phyloP scores from a whole-genome alignment of 2,329 filamentous ascomycete genomes.

The Colletotrichum viniferum region DNA sequence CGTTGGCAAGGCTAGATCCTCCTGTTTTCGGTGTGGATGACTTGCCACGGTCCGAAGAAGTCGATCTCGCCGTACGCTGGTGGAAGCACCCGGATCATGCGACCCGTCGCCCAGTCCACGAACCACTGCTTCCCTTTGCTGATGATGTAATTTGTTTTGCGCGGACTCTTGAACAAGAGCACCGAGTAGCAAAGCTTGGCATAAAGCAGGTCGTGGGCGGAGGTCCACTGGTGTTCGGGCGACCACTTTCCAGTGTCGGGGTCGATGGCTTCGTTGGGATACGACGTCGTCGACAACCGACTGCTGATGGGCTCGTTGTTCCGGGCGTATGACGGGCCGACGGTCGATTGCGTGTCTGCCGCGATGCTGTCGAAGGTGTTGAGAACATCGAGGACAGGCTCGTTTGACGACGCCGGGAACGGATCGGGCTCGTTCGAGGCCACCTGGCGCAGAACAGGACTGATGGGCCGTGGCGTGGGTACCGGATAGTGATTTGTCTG shows the following conservation, averaged over 20 bases:
- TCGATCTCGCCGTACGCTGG: constrained; percentile 59
- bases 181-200: constrained; percentile 66
- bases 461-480: constrained; percentile 17
- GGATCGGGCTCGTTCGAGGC: neutral
- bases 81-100: constrained; percentile 57
- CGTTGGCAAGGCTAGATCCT: constrained; percentile 37
- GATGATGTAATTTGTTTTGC: constrained; percentile 63
- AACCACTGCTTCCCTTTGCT: constrained; percentile 62
- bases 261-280: constrained; percentile 49
- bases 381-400: constrained; percentile 11
- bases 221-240: constrained; percentile 59
- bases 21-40: constrained; percentile 53
- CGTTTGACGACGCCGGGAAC: constrained; percentile 6
- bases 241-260: constrained; percentile 60
- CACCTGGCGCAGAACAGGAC: neutral
- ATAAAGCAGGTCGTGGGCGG: constrained; percentile 62
- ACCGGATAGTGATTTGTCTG: constrained; percentile 27
- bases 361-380: neutral
- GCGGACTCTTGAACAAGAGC: constrained; percentile 58
- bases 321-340: constrained; percentile 19
- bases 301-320: constrained; percentile 28
- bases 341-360: neutral
- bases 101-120: constrained; percentile 63
- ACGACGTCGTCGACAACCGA: constrained; percentile 49
- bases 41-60: constrained; percentile 53